Evolutionary conservation across 805 yeast species (phyloP).

Genomic region (Wickerhamomyces chaumierensis): DNA sequence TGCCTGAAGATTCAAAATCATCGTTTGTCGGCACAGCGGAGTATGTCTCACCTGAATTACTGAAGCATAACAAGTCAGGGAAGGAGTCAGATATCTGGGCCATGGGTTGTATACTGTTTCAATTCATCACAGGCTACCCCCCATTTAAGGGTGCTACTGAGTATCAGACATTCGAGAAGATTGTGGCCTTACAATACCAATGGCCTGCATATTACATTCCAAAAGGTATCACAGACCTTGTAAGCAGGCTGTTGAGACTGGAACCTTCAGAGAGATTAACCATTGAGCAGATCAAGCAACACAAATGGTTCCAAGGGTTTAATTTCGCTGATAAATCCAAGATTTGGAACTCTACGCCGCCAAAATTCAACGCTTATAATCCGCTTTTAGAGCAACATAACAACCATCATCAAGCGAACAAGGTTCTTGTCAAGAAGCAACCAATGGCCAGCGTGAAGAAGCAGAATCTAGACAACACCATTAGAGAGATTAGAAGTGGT

Average conservation of each 20-base stretch:
- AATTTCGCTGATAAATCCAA: conserved; percentile 55
- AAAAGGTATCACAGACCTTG: conserved; percentile 49
- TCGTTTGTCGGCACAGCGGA: conserved; percentile 98
- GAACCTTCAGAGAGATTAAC: conserved; percentile 59
- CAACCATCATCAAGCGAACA: conserved; percentile 7
- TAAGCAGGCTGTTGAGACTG: conserved; percentile 53
- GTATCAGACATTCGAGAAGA: conserved; percentile 72
- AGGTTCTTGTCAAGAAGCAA: conserved; percentile 10
- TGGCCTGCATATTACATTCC: conserved; percentile 63
- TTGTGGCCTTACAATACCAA: conserved; percentile 62
- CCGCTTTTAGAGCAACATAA: conserved; percentile 22
- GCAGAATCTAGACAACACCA: conserved; percentile 14
- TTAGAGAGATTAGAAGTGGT: conserved; percentile 15
- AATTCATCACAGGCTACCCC: conserved; percentile 87
- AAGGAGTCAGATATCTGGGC: conserved; percentile 96
- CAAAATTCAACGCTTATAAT: conserved; percentile 59
- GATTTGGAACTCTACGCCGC: conserved; percentile 63
- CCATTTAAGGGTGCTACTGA: conserved; percentile 81
- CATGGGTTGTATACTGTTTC: conserved; percentile 89
- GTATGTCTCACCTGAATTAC: conserved; percentile 86
- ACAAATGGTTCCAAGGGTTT: conserved; percentile 58
- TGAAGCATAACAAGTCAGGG: conserved; percentile 74
- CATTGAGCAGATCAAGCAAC: conserved; percentile 46
- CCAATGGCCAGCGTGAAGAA: conserved; percentile 16
- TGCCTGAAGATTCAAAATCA: conserved; percentile 18